phyloP scores from a whole-genome alignment of 306 rosid species.

The Clitoria ternatea region DNA sequence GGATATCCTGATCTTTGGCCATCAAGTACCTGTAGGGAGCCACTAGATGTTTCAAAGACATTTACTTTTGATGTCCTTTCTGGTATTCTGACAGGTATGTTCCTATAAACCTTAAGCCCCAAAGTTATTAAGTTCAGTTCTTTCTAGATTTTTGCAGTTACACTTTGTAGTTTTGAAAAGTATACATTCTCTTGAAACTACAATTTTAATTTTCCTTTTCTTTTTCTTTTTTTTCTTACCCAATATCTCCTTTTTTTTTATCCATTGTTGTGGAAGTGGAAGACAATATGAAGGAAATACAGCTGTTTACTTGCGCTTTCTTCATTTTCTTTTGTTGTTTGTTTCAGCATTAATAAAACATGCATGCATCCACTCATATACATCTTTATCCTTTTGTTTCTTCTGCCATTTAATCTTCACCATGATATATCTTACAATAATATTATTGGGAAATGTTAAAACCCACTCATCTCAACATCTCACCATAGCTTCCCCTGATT shows the following conservation, averaged over 20 bases:
- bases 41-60: slow-evolving; percentile 83
- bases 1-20: slow-evolving; percentile 99
- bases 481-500: not conserved
- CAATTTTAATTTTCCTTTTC: not conserved
- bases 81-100: slow-evolving; percentile 81
- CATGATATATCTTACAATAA: not conserved
- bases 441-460: slow-evolving; percentile 1
- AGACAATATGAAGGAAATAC: not conserved
- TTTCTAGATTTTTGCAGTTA: not conserved
- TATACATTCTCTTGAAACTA: not conserved
- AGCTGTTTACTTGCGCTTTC: not conserved
- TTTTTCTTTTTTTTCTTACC: not conserved
- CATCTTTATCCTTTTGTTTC: not conserved
- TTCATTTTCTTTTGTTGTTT: not conserved
- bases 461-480: not conserved
- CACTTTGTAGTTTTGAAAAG: too few species aligned
- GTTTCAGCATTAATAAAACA: not conserved
- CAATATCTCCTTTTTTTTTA: not conserved
- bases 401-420: not conserved
- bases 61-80: slow-evolving; percentile 79
- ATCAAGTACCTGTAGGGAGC: slow-evolving; percentile 75
- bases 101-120: slow-evolving; percentile 20
- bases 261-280: not conserved
- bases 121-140: not conserved
- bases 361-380: not conserved